Percentiles rank a stretch among this genome's conserved stretches.
These are phyloP conservation scores for Chalaropsis thielavioides DNA, from an alignment of 2,329 filamentous ascomycete genomes.

Conservation along the genomic window DNA sequence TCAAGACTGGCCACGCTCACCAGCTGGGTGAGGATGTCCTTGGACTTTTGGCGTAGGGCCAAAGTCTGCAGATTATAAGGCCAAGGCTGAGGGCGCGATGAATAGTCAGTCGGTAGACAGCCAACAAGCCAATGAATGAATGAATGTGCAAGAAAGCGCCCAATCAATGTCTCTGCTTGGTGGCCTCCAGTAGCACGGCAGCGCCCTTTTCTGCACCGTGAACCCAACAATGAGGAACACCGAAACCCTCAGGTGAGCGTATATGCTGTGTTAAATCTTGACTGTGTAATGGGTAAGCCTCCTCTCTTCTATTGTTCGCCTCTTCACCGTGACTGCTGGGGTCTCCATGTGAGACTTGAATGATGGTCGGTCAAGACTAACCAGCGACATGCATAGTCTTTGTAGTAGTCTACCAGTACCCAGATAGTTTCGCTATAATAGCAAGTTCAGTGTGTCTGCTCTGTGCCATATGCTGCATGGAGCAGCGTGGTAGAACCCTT, in stretches of 20 bases:
- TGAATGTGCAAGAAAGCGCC: no score
- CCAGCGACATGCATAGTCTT: neutral
- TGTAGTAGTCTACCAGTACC: neutral
- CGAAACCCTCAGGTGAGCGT: neutral
- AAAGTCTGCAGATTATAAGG: no score
- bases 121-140: no score
- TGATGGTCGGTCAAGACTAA: neutral
- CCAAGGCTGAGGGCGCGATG: no score
- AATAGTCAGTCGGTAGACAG: no score
- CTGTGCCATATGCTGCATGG: neutral
- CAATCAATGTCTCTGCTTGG: neutral
- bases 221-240: neutral
- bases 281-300: neutral
- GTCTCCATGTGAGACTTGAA: neutral
- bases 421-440: neutral
- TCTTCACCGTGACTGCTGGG: neutral
- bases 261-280: neutral
- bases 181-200: neutral
- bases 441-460: neutral
- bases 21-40: no score
- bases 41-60: no score
- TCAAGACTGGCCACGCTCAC: no score
- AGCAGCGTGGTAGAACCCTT: neutral
- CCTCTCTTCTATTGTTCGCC: neutral
- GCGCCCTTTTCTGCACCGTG: neutral